Conservation (phyloP, 345 rosid species). For the Erucastrum elatum region DNA sequence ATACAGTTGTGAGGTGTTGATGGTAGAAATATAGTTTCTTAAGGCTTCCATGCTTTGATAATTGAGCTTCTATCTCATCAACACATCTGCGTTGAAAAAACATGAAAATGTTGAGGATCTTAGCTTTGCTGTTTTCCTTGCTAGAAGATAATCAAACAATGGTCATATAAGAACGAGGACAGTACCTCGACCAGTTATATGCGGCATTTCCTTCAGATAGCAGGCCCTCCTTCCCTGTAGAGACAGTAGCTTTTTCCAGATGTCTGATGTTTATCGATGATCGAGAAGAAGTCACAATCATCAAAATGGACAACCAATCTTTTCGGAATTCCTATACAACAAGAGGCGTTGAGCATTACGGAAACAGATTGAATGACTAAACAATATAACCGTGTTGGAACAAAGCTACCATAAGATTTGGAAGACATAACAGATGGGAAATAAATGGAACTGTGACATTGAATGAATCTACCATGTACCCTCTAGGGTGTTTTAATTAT, state of each 20-base stretch:
- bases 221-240: slow-evolving; percentile 98
- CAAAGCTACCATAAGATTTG: slow-evolving; percentile 3
- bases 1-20: slow-evolving; percentile 91
- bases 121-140: slow-evolving; percentile 14
- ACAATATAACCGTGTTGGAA: neutral
- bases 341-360: slow-evolving; percentile 27
- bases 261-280: slow-evolving; percentile 95
- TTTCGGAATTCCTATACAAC: slow-evolving; percentile 85
- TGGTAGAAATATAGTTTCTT: slow-evolving; percentile 89
- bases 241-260: slow-evolving; percentile 96
- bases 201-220: slow-evolving; percentile 99
- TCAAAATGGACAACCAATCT: slow-evolving; percentile 92
- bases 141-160: slow-evolving; percentile 13
- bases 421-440: slow-evolving; percentile 12
- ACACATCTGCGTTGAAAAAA: slow-evolving; percentile 67
- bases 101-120: slow-evolving; percentile 1
- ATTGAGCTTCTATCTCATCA: slow-evolving; percentile 87
- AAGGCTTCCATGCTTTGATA: slow-evolving; percentile 96
- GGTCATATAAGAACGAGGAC: slow-evolving; percentile 12
- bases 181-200: slow-evolving; percentile 96
- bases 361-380: slow-evolving; percentile 16
- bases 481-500: slow-evolving; percentile 6
- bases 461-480: slow-evolving; percentile 2
- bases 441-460: slow-evolving; percentile 10
- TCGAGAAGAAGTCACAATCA: slow-evolving; percentile 95